Conservation (phyloP, 768 basidiomycete genomes). For the Tricholomella constricta region DNA sequence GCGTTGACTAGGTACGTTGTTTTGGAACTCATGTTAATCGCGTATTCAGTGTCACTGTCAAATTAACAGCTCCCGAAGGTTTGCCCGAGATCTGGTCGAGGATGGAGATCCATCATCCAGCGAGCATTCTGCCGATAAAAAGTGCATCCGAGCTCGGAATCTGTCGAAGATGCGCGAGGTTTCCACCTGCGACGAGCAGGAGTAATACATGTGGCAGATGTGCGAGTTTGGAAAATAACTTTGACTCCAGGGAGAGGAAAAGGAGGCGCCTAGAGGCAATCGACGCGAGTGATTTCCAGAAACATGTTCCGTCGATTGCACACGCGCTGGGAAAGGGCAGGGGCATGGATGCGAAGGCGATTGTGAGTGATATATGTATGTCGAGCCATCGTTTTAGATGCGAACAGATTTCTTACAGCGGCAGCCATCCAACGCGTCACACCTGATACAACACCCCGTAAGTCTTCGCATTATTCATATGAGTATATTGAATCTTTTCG, state of each 20-base stretch:
- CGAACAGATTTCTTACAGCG: no score
- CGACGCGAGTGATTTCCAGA: not conserved
- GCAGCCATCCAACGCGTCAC: no score
- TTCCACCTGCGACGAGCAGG: not conserved
- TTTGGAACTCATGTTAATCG: no score
- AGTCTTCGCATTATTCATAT: no score
- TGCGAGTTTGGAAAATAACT: not conserved
- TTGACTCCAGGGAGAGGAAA: not conserved
- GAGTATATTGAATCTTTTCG: no score
- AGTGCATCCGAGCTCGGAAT: not conserved
- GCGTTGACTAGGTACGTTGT: not conserved
- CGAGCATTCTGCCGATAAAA: not conserved
- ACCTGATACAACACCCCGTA: not conserved
- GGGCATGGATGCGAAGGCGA: not conserved
- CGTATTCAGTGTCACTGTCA: no score
- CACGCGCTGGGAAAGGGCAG: not conserved
- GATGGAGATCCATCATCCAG: constrained; percentile 7
- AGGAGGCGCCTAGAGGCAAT: not conserved
- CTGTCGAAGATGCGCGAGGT: constrained; percentile 6
- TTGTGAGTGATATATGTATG: not conserved
- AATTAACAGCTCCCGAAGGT: not conserved
- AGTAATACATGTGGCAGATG: constrained; percentile 6
- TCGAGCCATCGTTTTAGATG: no score
- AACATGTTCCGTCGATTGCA: not conserved
- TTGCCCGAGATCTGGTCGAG: not conserved